These are phyloP conservation scores for Aspergillus sp. DNA, from an alignment of 2,329 filamentous ascomycete species.

Conservation along the genomic window DNA sequence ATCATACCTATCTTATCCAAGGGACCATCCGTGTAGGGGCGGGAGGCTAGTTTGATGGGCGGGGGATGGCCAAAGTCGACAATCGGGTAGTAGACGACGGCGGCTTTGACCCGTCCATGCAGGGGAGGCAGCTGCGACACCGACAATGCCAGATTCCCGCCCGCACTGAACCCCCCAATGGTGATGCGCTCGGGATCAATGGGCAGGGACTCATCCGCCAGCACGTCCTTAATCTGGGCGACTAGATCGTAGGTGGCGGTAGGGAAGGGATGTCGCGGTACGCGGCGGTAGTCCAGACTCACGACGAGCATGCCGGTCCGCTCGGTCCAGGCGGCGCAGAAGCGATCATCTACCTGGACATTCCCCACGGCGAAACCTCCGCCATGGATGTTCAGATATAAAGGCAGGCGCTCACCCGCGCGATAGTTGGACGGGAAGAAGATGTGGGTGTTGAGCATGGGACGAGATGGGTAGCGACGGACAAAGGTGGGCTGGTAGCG, in stretches of 20 bases:
- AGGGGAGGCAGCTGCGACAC: conserved; percentile 45
- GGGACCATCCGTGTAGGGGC: conserved; percentile 22
- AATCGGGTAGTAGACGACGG: conserved; percentile 50
- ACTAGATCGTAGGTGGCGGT: conserved; percentile 49
- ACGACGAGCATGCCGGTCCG: conserved; percentile 48
- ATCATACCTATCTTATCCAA: conserved; percentile 29
- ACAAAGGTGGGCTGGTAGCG: conserved; percentile 4
- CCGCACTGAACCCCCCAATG: conserved; percentile 55
- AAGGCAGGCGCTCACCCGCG: conserved; percentile 36
- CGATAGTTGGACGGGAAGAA: conserved; percentile 19
- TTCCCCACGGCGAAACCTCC: conserved; percentile 44
- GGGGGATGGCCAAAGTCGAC: conserved; percentile 43
- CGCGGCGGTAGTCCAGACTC: conserved; percentile 54
- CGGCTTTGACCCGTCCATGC: conserved; percentile 37
- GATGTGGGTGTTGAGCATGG: conserved; percentile 9
- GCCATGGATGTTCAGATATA: conserved; percentile 56
- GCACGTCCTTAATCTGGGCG: conserved; percentile 45
- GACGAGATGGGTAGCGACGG: conserved; percentile 5
- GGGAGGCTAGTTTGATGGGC: conserved; percentile 30
- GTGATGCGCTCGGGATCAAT: conserved; percentile 48
- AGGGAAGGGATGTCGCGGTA: conserved; percentile 49
- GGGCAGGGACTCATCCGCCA: conserved; percentile 49
- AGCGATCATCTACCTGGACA: conserved; percentile 50
- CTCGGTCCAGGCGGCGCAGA: conserved; percentile 49
- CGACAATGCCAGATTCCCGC: conserved; percentile 52